Percentiles rank a stretch among this genome's conserved stretches.
These are phyloP conservation scores for Croton setiger DNA, from an alignment of 441 rosid genomes.

Conservation along the genomic window DNA sequence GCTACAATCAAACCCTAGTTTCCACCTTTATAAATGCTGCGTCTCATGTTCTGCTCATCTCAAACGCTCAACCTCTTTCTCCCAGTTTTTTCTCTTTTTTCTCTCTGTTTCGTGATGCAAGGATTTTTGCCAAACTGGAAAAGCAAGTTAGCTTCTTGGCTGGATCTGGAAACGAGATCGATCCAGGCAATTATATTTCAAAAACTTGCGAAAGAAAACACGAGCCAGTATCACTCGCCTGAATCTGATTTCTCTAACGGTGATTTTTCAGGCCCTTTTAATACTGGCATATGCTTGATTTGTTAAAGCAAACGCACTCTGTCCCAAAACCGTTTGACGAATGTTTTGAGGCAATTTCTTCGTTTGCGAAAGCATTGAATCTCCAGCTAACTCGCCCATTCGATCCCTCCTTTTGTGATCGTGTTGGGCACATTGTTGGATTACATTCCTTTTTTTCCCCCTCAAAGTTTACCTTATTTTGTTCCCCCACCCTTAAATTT, in stretches of 20 bases:
- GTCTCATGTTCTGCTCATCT: too few species aligned
- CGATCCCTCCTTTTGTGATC: slow-evolving; percentile 15
- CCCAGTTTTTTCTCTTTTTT: too few species aligned
- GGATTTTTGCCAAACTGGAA: not conserved
- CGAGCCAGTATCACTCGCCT: slow-evolving; percentile 59
- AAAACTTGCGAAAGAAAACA: slow-evolving; percentile 40
- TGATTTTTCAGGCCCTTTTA: slow-evolving; percentile 65
- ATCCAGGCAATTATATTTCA: slow-evolving; percentile 27
- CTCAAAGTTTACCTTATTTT: not conserved
- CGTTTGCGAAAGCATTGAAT: slow-evolving; percentile 45
- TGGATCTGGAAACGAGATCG: slow-evolving; percentile 29
- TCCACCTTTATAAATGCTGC: too few species aligned
- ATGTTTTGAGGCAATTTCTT: slow-evolving; percentile 73
- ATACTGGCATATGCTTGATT: slow-evolving; percentile 38
- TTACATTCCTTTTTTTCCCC: slow-evolving; percentile 10
- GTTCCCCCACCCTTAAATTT: too few species aligned
- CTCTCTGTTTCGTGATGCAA: not conserved
- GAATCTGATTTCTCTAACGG: slow-evolving; percentile 31
- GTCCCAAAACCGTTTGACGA: slow-evolving; percentile 40
- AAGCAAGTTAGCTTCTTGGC: slow-evolving; percentile 72
- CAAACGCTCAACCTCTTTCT: too few species aligned
- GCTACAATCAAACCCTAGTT: too few species aligned
- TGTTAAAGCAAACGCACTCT: slow-evolving; percentile 62
- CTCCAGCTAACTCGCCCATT: slow-evolving; percentile 37
- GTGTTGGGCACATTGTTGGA: slow-evolving; percentile 43